Evolutionary conservation across 768 basidiomycete species (phyloP).

Genomic region (Pleurotus platypus): DNA sequence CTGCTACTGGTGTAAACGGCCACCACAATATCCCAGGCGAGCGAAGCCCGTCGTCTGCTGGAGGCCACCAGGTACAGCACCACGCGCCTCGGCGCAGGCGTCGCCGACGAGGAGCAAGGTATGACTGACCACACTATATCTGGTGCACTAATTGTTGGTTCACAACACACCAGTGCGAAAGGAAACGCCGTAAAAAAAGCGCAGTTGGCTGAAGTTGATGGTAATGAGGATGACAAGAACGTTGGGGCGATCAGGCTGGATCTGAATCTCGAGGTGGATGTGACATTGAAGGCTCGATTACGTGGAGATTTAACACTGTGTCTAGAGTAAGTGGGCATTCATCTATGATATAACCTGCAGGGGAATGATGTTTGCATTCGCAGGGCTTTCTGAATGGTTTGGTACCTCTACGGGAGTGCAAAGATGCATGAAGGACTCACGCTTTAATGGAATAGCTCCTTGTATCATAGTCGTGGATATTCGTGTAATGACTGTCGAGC

Average conservation of each 20-base stretch:
- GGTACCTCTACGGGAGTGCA: no score
- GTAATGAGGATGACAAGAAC: background rate
- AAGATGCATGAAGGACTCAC: no score
- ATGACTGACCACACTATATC: background rate
- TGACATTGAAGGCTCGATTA: background rate
- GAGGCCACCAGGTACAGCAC: background rate
- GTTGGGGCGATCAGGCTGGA: background rate
- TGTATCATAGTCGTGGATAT: no score
- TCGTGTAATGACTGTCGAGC: no score
- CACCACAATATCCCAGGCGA: background rate
- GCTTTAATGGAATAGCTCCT: no score
- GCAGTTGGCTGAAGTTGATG: background rate
- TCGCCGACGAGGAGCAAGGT: background rate
- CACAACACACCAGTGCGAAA: no score
- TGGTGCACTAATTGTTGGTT: background rate
- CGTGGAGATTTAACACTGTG: slow-evolving; percentile 2
- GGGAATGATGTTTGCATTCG: no score
- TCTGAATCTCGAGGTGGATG: background rate
- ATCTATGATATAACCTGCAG: background rate
- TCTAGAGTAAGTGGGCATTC: background rate
- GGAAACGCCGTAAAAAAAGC: background rate
- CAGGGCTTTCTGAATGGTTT: no score
- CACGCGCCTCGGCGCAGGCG: background rate
- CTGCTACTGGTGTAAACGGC: background rate
- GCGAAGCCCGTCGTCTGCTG: background rate